Conservation (phyloP, 164 flowering plant species). For the Platanus orientalis region DNA sequence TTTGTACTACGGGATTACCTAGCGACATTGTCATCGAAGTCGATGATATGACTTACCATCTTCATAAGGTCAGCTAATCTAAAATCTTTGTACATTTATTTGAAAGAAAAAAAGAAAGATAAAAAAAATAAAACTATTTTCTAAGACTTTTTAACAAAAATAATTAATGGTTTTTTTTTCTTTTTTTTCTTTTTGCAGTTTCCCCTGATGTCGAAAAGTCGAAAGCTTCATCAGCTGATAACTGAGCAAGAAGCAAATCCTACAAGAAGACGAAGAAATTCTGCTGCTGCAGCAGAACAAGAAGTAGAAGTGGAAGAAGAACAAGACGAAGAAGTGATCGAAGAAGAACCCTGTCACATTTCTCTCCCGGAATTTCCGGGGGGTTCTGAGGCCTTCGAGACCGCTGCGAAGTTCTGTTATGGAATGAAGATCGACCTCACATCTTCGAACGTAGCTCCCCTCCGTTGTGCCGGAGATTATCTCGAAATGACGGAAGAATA, state of each 20-base stretch:
- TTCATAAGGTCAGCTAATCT: neutral
- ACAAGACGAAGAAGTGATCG: constrained; percentile 14
- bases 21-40: neutral
- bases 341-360: constrained; percentile 30
- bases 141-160: too few species aligned
- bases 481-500: constrained; percentile 82
- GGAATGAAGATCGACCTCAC: constrained; percentile 70
- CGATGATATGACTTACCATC: neutral
- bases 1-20: neutral
- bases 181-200: neutral
- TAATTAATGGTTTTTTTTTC: neutral
- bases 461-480: constrained; percentile 79
- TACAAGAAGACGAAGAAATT: constrained; percentile 11
- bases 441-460: constrained; percentile 55
- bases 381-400: constrained; percentile 69
- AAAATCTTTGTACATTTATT: neutral
- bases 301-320: constrained; percentile 9
- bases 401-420: constrained; percentile 83
- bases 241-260: constrained; percentile 45
- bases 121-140: too few species aligned
- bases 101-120: too few species aligned
- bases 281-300: neutral
- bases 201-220: constrained; percentile 76
- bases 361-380: constrained; percentile 67
- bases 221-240: constrained; percentile 56